Percentiles rank a stretch among this genome's conserved stretches.
Conservation (phyloP, 2,329 filamentous ascomycete genomes). For the Apiospora phragmitis region DNA sequence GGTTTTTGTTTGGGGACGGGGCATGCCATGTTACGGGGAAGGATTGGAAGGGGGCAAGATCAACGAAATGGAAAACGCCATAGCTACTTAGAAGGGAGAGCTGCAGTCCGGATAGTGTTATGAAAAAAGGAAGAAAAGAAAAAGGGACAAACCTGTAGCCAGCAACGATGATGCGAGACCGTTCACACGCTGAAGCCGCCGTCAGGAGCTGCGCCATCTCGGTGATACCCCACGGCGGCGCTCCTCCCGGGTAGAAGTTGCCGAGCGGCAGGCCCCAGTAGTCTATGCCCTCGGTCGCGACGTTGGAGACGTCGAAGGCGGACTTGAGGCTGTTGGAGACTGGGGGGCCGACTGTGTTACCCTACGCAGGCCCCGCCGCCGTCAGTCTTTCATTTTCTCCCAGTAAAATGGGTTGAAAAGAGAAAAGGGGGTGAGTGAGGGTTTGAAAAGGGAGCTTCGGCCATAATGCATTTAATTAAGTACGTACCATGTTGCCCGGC, state of each 20-base stretch:
- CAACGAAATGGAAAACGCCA: too few species aligned
- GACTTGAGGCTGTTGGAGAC: constrained; percentile 28
- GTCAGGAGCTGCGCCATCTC: constrained; percentile 29
- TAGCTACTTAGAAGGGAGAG: too few species aligned
- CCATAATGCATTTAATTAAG: too few species aligned
- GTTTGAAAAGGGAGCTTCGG: neutral
- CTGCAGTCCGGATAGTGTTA: neutral
- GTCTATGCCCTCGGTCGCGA: constrained; percentile 29
- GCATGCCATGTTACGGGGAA: too few species aligned
- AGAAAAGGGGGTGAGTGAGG: neutral
- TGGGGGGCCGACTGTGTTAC: constrained; percentile 26
- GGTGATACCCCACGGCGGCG: constrained; percentile 30
- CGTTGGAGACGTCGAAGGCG: constrained; percentile 27
- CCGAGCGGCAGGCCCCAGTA: constrained; percentile 27
- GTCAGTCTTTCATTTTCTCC: neutral
- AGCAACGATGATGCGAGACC: constrained; percentile 28
- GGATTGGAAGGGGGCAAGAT: too few species aligned
- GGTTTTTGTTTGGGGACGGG: too few species aligned
- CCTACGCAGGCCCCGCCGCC: constrained; percentile 13
- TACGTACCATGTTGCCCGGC: constrained; percentile 26
- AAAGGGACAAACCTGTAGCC: constrained; percentile 25
- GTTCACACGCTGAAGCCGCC: constrained; percentile 24
- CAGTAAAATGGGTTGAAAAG: neutral
- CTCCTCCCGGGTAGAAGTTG: constrained; percentile 31
- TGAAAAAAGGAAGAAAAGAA: neutral